Evolutionary conservation across 306 rosid genomes (phyloP).

Genomic region (Urtica urens): DNA sequence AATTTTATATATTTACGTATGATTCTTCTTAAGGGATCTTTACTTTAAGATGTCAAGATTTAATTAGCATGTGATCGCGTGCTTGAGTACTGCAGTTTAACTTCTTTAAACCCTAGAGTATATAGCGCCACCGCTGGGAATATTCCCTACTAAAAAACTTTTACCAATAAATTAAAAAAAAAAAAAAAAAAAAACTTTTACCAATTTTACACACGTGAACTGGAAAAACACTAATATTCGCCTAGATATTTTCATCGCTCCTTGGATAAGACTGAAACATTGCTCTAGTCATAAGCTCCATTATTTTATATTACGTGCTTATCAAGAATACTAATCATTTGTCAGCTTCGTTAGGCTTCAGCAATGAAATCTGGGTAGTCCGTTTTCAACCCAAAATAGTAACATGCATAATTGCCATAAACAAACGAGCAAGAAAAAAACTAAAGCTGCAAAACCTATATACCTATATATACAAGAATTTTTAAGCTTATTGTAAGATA

Average conservation of each 20-base stretch:
- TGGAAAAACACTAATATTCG: no score
- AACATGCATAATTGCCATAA: background rate
- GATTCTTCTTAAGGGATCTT: background rate
- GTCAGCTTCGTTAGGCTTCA: no score
- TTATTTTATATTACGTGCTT: background rate
- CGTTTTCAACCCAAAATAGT: no score
- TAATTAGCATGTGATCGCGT: slow-evolving; percentile 1
- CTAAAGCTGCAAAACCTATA: no score
- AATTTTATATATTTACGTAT: background rate
- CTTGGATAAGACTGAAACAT: background rate
- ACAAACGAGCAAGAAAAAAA: no score
- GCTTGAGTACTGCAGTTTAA: background rate
- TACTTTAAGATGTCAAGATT: background rate
- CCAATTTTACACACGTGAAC: no score
- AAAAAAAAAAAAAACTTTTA: no score
- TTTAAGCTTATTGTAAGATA: no score
- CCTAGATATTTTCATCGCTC: background rate
- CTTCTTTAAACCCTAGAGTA: no score
- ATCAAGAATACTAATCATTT: no score
- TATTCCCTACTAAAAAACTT: background rate
- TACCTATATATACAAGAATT: no score
- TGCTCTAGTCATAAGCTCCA: background rate
- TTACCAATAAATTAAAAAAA: no score
- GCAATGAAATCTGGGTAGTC: background rate
- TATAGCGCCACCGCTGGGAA: slow-evolving; percentile 1